Evolutionary conservation across 768 basidiomycete species (phyloP).

Genomic region (Termitomyces heimii): DNA sequence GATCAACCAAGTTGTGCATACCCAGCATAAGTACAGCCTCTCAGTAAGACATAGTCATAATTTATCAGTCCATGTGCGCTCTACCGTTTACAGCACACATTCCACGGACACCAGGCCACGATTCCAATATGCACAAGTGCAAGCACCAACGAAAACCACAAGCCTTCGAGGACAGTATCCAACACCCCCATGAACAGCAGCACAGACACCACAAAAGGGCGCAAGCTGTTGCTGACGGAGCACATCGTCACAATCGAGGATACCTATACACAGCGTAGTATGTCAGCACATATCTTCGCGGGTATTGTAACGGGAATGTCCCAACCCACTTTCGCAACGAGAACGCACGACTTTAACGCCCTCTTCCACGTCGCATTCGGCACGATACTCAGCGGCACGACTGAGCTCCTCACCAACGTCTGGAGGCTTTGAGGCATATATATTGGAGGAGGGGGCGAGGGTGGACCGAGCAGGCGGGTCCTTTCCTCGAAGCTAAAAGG

Average conservation of each 20-base stretch:
- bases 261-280: constrained; percentile 7
- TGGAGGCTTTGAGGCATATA: not conserved
- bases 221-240: not conserved
- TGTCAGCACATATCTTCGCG: not conserved
- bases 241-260: constrained; percentile 17
- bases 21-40: not conserved
- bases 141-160: constrained; percentile 17
- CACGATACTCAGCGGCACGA: not conserved
- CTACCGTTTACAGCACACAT: constrained; percentile 6
- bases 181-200: constrained; percentile 18
- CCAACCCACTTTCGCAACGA: constrained; percentile 20
- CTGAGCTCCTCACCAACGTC: not conserved
- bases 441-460: constrained; percentile 9
- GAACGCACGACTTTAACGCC: constrained; percentile 20
- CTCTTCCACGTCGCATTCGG: constrained; percentile 11
- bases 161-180: constrained; percentile 20
- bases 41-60: not conserved
- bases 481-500: constrained; percentile 8
- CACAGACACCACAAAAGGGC: constrained; percentile 7
- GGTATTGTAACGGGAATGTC: not conserved
- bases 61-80: not conserved
- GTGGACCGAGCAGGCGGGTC: constrained; percentile 11
- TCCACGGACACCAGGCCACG: constrained; percentile 9
- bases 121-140: constrained; percentile 15
- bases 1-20: too few species aligned